These are phyloP conservation scores for Neurospora tetrasperma DNA, from an alignment of 495 filamentous ascomycete genomes.

Conservation along the genomic window DNA sequence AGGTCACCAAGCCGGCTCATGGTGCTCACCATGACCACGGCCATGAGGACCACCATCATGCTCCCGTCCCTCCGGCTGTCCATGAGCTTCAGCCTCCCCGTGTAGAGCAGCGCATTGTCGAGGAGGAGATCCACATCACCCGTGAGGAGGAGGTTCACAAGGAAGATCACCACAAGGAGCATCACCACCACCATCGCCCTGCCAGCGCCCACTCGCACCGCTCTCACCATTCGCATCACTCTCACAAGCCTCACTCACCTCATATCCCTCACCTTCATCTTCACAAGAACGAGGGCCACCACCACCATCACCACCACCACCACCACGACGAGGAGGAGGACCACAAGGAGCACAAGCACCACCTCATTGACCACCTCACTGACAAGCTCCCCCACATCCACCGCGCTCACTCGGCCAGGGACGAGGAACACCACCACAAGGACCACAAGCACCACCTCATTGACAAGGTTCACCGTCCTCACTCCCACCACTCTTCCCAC, in stretches of 20 bases:
- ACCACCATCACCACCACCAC: constrained; percentile 17
- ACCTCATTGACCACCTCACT: neutral
- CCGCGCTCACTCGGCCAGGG: neutral
- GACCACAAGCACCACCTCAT: constrained; percentile 16
- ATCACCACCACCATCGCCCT: constrained; percentile 45
- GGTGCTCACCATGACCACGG: constrained; percentile 34
- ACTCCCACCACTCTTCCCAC: constrained; percentile 25
- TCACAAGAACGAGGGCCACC: constrained; percentile 34
- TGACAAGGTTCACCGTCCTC: neutral
- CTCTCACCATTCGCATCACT: constrained; percentile 22
- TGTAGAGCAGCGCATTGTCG: constrained; percentile 55
- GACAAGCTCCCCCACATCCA: neutral
- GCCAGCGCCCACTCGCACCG: constrained; percentile 35
- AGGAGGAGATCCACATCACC: constrained; percentile 73
- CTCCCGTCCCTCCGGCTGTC: constrained; percentile 20
- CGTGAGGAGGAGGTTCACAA: constrained; percentile 45
- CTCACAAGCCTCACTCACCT: constrained; percentile 31
- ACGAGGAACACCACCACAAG: constrained; percentile 41
- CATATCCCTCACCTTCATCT: neutral
- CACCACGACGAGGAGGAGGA: constrained; percentile 38
- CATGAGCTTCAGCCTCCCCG: constrained; percentile 51
- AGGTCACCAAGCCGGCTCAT: constrained; percentile 59
- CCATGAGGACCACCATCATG: constrained; percentile 73
- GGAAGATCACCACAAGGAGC: neutral
- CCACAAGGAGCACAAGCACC: constrained; percentile 7